Percentiles rank a stretch among this genome's conserved stretches.
Evolutionary conservation across 345 rosid species (phyloP).

Genomic region (Citrus trifoliata): DNA sequence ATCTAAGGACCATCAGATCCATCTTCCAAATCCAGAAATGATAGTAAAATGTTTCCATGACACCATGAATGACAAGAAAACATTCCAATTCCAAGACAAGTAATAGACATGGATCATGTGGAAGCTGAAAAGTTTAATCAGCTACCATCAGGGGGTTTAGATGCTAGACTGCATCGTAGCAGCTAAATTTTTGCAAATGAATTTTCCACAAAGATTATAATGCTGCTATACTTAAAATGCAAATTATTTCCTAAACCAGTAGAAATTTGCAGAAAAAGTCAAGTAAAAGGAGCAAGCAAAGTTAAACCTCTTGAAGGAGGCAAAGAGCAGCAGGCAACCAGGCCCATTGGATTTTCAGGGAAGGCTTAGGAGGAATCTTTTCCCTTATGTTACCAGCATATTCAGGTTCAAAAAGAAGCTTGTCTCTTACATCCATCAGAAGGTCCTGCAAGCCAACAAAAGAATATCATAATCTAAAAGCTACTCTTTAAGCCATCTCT

Average conservation of each 20-base stretch:
- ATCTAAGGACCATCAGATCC: slow-evolving; percentile 14
- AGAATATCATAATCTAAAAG: background rate
- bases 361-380: slow-evolving; percentile 68
- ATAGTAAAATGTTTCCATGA: background rate
- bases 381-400: slow-evolving; percentile 82
- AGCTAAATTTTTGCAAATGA: background rate
- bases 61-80: background rate
- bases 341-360: slow-evolving; percentile 73
- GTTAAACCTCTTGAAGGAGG: slow-evolving; percentile 88
- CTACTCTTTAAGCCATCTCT: background rate
- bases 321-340: slow-evolving; percentile 95
- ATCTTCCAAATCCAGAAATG: background rate
- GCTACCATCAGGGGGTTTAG: background rate
- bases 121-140: slow-evolving; percentile 4
- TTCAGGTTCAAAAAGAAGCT: slow-evolving; percentile 93
- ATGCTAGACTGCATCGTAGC: background rate
- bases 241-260: background rate
- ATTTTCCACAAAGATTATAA: background rate
- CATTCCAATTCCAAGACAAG: background rate
- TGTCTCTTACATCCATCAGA: slow-evolving; percentile 88
- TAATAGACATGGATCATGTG: background rate
- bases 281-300: background rate
- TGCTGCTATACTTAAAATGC: background rate
- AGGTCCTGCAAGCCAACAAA: slow-evolving; percentile 52
- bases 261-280: background rate